A percentile compares a stretch with the other conserved stretches of the same genome.
Conservation (phyloP, 2,329 filamentous ascomycete species). For the Elsinoe batatas region DNA sequence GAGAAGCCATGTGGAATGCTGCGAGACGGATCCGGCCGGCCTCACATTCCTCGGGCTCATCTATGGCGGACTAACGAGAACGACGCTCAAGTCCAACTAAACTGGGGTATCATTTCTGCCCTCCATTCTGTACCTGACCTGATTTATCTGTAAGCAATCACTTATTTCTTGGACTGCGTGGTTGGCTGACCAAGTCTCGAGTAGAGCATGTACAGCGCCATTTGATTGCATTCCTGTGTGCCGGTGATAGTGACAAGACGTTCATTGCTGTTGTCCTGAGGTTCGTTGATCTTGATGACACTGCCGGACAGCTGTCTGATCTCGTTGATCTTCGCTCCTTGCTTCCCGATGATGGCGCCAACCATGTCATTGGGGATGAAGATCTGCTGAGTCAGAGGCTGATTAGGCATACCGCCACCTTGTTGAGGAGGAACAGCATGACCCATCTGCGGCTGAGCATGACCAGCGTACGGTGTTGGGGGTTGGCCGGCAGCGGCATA, state of each 20-base stretch:
- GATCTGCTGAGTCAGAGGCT: constrained; percentile 92
- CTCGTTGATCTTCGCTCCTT: constrained; percentile 98
- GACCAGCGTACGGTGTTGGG: constrained; percentile 57
- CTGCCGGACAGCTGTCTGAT: constrained; percentile 94
- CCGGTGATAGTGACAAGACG: constrained; percentile 94
- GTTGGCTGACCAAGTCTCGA: constrained; percentile 71
- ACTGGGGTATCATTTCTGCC: constrained; percentile 15
- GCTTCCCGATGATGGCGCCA: constrained; percentile 96
- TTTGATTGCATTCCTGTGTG: constrained; percentile 96
- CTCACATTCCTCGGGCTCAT: not conserved
- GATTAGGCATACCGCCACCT: constrained; percentile 64
- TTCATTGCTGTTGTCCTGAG: constrained; percentile 98
- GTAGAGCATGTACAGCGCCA: constrained; percentile 99
- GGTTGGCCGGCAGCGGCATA: constrained; percentile 77
- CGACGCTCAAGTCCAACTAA: not conserved
- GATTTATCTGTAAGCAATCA: constrained; percentile 7
- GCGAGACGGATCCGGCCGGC: constrained; percentile 7
- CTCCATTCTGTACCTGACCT: constrained; percentile 17
- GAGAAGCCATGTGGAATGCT: not conserved
- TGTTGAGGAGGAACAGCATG: constrained; percentile 64
- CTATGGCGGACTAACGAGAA: not conserved
- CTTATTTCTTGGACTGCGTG: constrained; percentile 30
- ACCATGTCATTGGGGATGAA: constrained; percentile 99
- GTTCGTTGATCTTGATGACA: constrained; percentile 99
- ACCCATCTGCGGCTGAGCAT: constrained; percentile 46